phyloP scores from a whole-genome alignment of 2,329 filamentous ascomycete genomes.

The Microcera coccophila region DNA sequence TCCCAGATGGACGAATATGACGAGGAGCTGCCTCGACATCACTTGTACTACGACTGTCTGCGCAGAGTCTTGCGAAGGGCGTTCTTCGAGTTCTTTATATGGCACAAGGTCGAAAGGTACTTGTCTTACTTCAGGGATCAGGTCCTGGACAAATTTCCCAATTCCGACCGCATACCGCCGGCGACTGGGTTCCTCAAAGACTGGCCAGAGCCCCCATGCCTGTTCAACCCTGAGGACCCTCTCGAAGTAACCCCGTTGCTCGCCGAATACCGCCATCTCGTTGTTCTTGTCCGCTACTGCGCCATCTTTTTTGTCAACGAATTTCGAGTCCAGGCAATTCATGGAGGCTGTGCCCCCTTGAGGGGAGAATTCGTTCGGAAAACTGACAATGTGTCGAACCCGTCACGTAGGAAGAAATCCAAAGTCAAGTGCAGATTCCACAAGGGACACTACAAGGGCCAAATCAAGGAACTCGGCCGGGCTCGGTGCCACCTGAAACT shows the following conservation, averaged over 20 bases:
- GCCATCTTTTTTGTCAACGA: constrained; percentile 19
- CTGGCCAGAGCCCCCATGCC: neutral
- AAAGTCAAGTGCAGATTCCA: no score
- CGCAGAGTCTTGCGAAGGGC: constrained; percentile 15
- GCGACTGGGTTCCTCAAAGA: neutral
- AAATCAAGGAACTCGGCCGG: no score
- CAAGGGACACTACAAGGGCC: constrained; percentile 3
- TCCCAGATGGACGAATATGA: constrained; percentile 8
- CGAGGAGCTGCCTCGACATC: neutral
- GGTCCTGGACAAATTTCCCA: neutral
- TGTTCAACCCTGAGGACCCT: neutral
- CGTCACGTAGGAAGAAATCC: neutral
- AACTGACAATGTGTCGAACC: neutral
- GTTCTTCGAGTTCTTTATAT: constrained; percentile 20
- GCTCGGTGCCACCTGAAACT: no score
- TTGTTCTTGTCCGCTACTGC: constrained; percentile 9
- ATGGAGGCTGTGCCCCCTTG: constrained; percentile 18
- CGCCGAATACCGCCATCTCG: neutral
- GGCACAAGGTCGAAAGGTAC: constrained; percentile 4
- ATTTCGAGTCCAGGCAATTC: constrained; percentile 21
- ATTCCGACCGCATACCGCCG: neutral
- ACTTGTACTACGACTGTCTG: constrained; percentile 16
- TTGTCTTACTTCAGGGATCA: neutral
- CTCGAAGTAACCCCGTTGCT: neutral
- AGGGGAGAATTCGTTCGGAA: constrained; percentile 10